Percentiles rank a stretch among this genome's conserved stretches.
Evolutionary conservation across 345 rosid species (phyloP).

Genomic region (Syzygium aromaticum): DNA sequence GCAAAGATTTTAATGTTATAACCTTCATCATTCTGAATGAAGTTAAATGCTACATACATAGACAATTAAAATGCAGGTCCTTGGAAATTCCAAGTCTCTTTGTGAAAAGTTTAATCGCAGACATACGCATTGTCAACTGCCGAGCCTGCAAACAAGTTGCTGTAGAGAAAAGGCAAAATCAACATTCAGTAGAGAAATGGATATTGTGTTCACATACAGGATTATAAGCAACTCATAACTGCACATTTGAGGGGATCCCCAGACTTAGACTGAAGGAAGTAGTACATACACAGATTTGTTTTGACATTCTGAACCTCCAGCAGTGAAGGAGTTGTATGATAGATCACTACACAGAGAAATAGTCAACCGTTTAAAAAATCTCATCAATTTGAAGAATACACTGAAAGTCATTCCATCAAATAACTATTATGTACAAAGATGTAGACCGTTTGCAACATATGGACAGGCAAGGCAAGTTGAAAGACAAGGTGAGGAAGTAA

Average conservation of each 20-base stretch:
- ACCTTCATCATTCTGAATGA: neutral
- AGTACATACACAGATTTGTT: neutral
- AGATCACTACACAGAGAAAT: slow-evolving; percentile 3
- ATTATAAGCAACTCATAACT: neutral
- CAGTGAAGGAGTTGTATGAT: slow-evolving; percentile 6
- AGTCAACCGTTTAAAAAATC: neutral
- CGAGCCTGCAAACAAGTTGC: slow-evolving; percentile 12
- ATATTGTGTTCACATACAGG: neutral
- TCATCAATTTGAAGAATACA: fast-evolving
- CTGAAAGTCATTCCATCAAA: neutral
- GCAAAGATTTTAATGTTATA: neutral
- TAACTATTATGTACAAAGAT: neutral
- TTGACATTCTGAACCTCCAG: neutral
- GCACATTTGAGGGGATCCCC: neutral
- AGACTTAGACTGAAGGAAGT: neutral
- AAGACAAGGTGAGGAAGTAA: neutral
- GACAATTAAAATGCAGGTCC: neutral
- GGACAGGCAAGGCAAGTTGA: neutral
- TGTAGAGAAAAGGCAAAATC: neutral
- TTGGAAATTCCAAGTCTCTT: neutral
- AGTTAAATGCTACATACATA: neutral
- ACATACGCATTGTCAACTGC: neutral
- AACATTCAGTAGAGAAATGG: neutral
- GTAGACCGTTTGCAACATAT: neutral
- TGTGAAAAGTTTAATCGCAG: neutral